phyloP scores from a whole-genome alignment of 495 filamentous ascomycete genomes.

The Letharia columbiana region DNA sequence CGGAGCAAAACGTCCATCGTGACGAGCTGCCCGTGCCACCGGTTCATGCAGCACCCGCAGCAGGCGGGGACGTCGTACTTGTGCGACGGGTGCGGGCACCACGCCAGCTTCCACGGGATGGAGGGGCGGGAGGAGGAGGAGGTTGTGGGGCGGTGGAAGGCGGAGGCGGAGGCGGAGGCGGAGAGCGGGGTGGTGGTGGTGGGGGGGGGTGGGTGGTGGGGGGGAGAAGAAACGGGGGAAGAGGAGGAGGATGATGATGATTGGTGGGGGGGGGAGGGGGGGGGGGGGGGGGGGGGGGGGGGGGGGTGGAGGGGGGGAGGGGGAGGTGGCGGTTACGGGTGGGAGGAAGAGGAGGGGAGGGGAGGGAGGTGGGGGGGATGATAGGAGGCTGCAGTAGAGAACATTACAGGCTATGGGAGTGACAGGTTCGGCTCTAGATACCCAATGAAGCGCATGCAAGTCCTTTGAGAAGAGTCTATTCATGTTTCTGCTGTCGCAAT shows the following conservation, averaged over 20 bases:
- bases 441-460: neutral
- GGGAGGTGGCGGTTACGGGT: neutral
- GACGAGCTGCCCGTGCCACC: slow-evolving; percentile 41
- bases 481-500: neutral
- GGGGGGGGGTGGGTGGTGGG: slow-evolving; percentile 18
- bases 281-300: slow-evolving; percentile 19
- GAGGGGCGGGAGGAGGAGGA: slow-evolving; percentile 41
- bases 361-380: slow-evolving; percentile 8
- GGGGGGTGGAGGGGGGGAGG: slow-evolving; percentile 6
- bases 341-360: slow-evolving; percentile 17
- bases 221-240: slow-evolving; percentile 12
- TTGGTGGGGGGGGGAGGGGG: slow-evolving; percentile 16
- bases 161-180: slow-evolving; percentile 24
- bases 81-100: slow-evolving; percentile 49
- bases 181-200: slow-evolving; percentile 13
- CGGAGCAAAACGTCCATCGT: slow-evolving; percentile 37
- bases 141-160: slow-evolving; percentile 33
- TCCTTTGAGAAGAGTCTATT: neutral
- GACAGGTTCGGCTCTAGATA: neutral
- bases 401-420: too few relatives aligned
- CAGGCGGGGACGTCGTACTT: slow-evolving; percentile 45
- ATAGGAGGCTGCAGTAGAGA: neutral
- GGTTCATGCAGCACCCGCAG: slow-evolving; percentile 51
- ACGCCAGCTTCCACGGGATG: slow-evolving; percentile 46
- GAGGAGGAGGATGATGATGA: neutral